phyloP scores from a whole-genome alignment of 2,329 filamentous ascomycete genomes.

The Meredithiella fracta region DNA sequence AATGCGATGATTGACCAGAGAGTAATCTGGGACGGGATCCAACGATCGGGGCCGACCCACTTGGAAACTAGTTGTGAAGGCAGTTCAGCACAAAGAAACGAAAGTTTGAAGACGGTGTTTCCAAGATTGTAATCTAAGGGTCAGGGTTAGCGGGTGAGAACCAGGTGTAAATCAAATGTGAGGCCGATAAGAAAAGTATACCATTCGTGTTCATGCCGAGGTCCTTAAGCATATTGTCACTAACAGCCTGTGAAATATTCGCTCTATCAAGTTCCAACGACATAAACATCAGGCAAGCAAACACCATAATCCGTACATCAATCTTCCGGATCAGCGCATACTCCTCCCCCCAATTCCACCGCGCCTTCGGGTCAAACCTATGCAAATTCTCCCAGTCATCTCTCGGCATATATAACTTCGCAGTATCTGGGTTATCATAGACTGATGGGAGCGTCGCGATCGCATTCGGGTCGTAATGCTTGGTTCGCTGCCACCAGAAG shows the following conservation, averaged over 20 bases:
- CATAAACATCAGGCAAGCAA: slow-evolving; percentile 27
- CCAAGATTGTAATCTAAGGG: slow-evolving; percentile 22
- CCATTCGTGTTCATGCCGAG: slow-evolving; percentile 28
- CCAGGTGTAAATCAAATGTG: neutral
- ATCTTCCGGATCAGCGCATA: slow-evolving; percentile 24
- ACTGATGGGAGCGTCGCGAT: slow-evolving; percentile 24
- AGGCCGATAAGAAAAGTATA: slow-evolving; percentile 4
- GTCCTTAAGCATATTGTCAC: slow-evolving; percentile 31
- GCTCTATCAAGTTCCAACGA: slow-evolving; percentile 32
- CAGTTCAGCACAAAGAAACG: slow-evolving; percentile 25
- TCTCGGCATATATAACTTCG: slow-evolving; percentile 22
- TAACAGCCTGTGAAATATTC: slow-evolving; percentile 31
- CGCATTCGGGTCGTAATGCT: slow-evolving; percentile 17
- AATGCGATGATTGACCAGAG: slow-evolving; percentile 38
- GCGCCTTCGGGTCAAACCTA: slow-evolving; percentile 29
- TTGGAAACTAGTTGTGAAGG: slow-evolving; percentile 45
- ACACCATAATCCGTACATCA: slow-evolving; percentile 29
- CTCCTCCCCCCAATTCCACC: slow-evolving; percentile 29
- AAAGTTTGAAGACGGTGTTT: slow-evolving; percentile 21
- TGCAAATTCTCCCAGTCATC: slow-evolving; percentile 25
- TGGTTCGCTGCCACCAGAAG: slow-evolving; percentile 22
- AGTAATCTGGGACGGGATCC: slow-evolving; percentile 43
- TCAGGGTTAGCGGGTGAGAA: neutral
- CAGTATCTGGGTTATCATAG: slow-evolving; percentile 24
- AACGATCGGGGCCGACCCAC: slow-evolving; percentile 40